Percentiles rank a stretch among this genome's conserved stretches.
Conservation (phyloP, 2,329 filamentous ascomycete genomes). For the Calonectria crousiana region DNA sequence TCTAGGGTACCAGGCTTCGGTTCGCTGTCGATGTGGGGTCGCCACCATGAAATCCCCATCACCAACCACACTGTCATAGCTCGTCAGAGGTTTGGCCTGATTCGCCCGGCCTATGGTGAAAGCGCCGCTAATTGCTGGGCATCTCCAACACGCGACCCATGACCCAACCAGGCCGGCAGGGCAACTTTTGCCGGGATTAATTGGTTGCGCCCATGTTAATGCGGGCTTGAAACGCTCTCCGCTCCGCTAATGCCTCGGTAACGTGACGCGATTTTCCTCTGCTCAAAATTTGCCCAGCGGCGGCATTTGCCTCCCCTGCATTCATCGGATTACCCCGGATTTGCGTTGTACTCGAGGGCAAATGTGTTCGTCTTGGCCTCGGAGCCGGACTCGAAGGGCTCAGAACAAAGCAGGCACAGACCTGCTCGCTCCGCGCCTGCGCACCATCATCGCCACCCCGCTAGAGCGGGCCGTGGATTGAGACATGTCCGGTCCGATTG, state of each 20-base stretch:
- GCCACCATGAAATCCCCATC: neutral
- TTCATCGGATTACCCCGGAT: neutral
- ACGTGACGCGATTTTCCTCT: neutral
- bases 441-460: neutral
- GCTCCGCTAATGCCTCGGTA: neutral
- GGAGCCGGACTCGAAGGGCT: neutral
- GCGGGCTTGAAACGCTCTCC: neutral
- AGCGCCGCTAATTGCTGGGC: neutral
- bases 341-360: neutral
- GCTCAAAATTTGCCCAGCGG: neutral
- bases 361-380: neutral
- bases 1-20: neutral
- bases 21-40: neutral
- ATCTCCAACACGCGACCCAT: neutral
- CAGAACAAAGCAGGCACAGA: neutral
- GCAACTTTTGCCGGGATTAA: neutral
- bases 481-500: neutral
- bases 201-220: neutral
- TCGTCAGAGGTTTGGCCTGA: neutral
- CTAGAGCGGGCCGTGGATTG: neutral
- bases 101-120: neutral
- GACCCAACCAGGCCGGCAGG: neutral
- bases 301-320: neutral
- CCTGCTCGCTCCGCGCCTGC: neutral
- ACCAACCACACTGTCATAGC: neutral